A percentile compares a stretch with the other conserved stretches of the same genome.
phyloP scores from a whole-genome alignment of 495 filamentous ascomycete species.

The Aspergillus sparsus region DNA sequence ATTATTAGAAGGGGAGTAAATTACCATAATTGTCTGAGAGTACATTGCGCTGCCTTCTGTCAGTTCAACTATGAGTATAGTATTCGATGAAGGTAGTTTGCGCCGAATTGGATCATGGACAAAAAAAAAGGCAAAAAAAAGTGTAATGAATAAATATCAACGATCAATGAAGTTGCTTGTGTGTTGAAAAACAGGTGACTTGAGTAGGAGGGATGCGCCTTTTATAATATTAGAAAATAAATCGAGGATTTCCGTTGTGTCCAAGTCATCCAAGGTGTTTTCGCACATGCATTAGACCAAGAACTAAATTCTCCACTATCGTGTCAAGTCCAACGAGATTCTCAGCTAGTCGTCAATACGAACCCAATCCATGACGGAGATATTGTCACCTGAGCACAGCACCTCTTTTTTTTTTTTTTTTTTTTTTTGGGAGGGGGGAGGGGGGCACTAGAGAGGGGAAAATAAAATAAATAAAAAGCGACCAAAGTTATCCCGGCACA shows the following conservation, averaged over 20 bases:
- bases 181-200: constrained; percentile 4
- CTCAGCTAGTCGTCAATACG: constrained; percentile 20
- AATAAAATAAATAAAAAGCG: constrained; percentile 6
- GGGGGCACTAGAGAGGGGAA: neutral
- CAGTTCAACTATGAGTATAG: constrained; percentile 16
- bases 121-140: constrained; percentile 8
- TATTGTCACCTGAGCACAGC: constrained; percentile 29
- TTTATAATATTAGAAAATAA: constrained; percentile 9
- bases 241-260: constrained; percentile 12
- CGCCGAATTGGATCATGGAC: constrained; percentile 16
- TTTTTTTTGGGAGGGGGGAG: constrained; percentile 9
- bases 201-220: constrained; percentile 1
- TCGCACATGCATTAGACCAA: constrained; percentile 28
- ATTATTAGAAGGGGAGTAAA: neutral
- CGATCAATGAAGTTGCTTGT: constrained; percentile 11
- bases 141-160: neutral
- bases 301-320: constrained; percentile 15
- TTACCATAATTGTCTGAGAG: constrained; percentile 15
- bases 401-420: constrained; percentile 12
- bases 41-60: constrained; percentile 10
- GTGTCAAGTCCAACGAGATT: constrained; percentile 6
- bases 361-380: constrained; percentile 24
- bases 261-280: constrained; percentile 18
- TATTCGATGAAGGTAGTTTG: constrained; percentile 5
- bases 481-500: constrained; percentile 8